Conservation (phyloP, 2,329 filamentous ascomycete genomes). For the Septoria linicola region DNA sequence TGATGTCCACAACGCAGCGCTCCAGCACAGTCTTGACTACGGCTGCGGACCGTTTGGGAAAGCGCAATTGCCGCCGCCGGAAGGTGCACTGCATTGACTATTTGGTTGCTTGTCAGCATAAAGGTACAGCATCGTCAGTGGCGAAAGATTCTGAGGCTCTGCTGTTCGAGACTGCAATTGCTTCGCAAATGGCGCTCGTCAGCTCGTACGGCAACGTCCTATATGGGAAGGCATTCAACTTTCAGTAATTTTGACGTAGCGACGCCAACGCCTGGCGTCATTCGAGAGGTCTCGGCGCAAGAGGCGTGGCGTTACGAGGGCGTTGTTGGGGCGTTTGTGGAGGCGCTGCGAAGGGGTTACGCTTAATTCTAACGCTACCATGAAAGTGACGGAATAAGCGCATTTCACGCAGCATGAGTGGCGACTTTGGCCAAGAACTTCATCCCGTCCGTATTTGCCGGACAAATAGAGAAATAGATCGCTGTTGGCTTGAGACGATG, state of each 20-base stretch:
- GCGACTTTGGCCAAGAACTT: neutral
- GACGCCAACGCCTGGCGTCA: too few relatives aligned
- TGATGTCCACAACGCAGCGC: too few relatives aligned
- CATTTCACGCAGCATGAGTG: neutral
- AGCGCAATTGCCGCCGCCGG: too few relatives aligned
- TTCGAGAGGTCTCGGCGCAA: too few relatives aligned
- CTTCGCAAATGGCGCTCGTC: neutral
- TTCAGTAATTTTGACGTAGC: neutral
- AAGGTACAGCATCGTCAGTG: neutral
- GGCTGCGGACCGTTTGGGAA: too few relatives aligned
- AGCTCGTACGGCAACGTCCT: neutral
- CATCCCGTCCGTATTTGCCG: conserved; percentile 5
- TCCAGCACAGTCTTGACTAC: too few relatives aligned
- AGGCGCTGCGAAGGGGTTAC: neutral
- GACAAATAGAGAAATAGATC: neutral
- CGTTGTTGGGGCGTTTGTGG: neutral
- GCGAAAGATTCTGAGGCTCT: neutral
- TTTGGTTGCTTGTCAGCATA: too few relatives aligned
- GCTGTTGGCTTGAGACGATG: neutral
- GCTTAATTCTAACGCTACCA: conserved; percentile 9
- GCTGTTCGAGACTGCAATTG: neutral
- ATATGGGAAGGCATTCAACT: neutral
- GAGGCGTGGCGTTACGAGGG: neutral
- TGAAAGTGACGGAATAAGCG: neutral
- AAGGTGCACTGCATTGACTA: too few relatives aligned